Conservation (phyloP, 257 asterid genomes). For the Plantago ovata region DNA sequence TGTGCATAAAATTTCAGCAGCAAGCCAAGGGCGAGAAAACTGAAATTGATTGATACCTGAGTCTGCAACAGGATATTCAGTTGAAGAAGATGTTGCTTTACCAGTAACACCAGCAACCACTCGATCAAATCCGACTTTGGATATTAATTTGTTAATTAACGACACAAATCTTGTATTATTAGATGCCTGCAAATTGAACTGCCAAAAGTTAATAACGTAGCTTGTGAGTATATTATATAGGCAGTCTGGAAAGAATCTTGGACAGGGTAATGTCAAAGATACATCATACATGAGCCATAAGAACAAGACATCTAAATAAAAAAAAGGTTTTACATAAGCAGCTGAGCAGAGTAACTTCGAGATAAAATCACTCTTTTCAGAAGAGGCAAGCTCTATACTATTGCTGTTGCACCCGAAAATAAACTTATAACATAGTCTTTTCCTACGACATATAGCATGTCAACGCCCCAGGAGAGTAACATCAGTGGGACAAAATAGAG, state of each 20-base stretch:
- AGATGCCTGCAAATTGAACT: conserved; percentile 49
- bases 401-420: conserved; percentile 1
- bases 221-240: conserved; percentile 16
- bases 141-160: conserved; percentile 59
- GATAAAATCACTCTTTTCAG: background rate
- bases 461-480: conserved; percentile 4
- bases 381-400: conserved; percentile 1
- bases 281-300: conserved; percentile 4
- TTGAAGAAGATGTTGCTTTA: conserved; percentile 35
- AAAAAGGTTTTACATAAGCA: conserved; percentile 10
- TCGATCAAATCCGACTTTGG: conserved; percentile 61
- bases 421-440: background rate
- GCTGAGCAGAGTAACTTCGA: conserved; percentile 6
- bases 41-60: conserved; percentile 32
- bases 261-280: background rate
- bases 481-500: conserved; percentile 1
- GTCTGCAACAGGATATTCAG: conserved; percentile 32
- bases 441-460: background rate
- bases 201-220: conserved; percentile 19
- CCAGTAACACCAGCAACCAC: conserved; percentile 56
- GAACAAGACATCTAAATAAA: background rate
- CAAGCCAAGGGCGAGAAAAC: conserved; percentile 93
- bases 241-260: background rate
- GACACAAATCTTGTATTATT: conserved; percentile 52
- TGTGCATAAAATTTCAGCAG: conserved; percentile 91